Percentiles rank a stretch among this genome's conserved stretches.
Conservation (phyloP, 805 yeast genomes). For the Metschnikowia borealis region DNA sequence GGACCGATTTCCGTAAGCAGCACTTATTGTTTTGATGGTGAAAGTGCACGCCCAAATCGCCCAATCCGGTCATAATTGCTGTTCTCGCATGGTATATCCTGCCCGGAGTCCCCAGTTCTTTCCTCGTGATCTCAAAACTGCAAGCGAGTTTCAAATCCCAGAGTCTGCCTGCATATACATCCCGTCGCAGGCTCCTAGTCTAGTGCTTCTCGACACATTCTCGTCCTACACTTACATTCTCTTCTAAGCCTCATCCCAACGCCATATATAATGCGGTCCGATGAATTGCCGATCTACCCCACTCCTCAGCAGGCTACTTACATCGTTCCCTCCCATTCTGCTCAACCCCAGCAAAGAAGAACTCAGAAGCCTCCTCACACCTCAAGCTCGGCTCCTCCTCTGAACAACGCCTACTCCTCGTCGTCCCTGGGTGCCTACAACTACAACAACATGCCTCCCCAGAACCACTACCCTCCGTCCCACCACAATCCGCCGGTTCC, state of each 20-base stretch:
- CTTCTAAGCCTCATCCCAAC: not conserved
- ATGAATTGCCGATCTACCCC: conserved; percentile 44
- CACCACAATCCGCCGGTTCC: not conserved
- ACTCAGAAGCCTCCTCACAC: conserved; percentile 3
- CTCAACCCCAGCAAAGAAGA: conserved; percentile 3
- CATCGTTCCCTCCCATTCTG: conserved; percentile 10
- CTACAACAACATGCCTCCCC: conserved; percentile 3
- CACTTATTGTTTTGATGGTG: not conserved
- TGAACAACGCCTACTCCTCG: conserved; percentile 1
- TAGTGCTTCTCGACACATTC: conserved; percentile 1
- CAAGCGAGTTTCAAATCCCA: not conserved
- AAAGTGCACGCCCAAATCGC: not conserved
- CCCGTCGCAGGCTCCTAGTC: not conserved
- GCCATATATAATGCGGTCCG: conserved; percentile 13
- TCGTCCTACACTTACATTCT: not conserved
- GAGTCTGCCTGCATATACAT: not conserved
- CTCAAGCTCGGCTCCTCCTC: conserved; percentile 10
- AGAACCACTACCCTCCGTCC: conserved; percentile 3
- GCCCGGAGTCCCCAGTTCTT: not conserved
- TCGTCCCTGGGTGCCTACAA: not conserved
- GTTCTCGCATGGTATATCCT: not conserved
- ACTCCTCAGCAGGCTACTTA: conserved; percentile 43
- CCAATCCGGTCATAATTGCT: not conserved
- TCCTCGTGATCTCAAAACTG: not conserved
- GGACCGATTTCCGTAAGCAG: not conserved